These are phyloP conservation scores for Aspergillus pseudoviridinutans DNA, from an alignment of 2,329 filamentous ascomycete species.

Conservation along the genomic window DNA sequence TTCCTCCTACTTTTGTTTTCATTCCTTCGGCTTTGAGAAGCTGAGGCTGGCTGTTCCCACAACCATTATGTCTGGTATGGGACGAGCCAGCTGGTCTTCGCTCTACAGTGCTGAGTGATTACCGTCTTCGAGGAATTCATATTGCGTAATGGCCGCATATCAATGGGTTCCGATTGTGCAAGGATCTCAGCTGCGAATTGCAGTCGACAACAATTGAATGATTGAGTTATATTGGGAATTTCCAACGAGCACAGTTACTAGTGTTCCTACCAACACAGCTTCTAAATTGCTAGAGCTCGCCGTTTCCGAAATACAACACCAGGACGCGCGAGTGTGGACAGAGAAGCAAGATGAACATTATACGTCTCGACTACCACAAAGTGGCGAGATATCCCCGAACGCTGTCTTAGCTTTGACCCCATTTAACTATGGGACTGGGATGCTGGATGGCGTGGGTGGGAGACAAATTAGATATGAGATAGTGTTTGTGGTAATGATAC, in stretches of 20 bases:
- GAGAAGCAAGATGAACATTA: constrained; percentile 51
- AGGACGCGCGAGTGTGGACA: constrained; percentile 56
- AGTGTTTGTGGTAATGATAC: neutral
- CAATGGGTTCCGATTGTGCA: neutral
- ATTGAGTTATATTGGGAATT: too few species aligned
- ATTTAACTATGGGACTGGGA: constrained; percentile 46
- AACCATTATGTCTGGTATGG: neutral
- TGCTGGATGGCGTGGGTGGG: constrained; percentile 39
- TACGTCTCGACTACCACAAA: constrained; percentile 20
- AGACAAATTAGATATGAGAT: constrained; percentile 38
- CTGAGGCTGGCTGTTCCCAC: neutral
- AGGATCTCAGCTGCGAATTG: neutral
- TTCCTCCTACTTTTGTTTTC: constrained; percentile 3
- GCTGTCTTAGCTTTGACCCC: constrained; percentile 39
- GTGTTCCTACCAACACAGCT: constrained; percentile 24
- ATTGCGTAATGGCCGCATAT: neutral
- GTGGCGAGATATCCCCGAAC: constrained; percentile 33
- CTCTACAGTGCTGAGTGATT: neutral
- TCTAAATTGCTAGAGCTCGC: constrained; percentile 56
- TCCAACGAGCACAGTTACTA: neutral
- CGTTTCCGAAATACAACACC: constrained; percentile 45
- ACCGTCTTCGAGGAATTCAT: neutral
- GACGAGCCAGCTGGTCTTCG: neutral
- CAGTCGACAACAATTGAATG: neutral
- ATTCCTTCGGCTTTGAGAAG: neutral